Base-by-base conservation (phyloP, 331 rosid species). In the Rhamnella rubrinervis region DNA sequence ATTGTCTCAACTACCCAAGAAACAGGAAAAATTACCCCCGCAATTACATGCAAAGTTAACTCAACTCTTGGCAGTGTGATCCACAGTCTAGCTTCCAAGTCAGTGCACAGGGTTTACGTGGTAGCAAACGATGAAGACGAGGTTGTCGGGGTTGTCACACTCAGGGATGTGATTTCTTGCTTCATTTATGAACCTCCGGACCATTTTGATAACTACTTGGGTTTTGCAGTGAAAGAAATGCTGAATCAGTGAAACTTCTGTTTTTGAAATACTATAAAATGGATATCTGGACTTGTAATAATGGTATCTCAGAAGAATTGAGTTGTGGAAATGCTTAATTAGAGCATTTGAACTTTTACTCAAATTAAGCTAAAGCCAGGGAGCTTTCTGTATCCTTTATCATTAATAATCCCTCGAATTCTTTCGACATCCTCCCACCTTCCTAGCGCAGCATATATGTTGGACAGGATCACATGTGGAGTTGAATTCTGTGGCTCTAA, bases 121-220 rank as follows among this genome's bases (percentile, higher is more conserved):
- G 89, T 77, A 40, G 75, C 83, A 13, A 85, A 35, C 19, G 78
- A 82, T 56, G 80, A 84, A 64, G 77, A 75, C 8, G 86, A 81
- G 72, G 89, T 86, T 52, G 65, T 81, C 1, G 98, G 97, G 55
- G 85, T 91, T 75, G 77, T 89, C 50, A 95, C 97, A 19, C 90
- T 93, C 71, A 85, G 99, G 85, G 99, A 95, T 66, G 96, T 89
- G 65, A 93, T 93, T 74, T 84, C 96, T 68, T 87, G 98, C 83
- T 93, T 91, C 80, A 85, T 89, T 70, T 73, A 68, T 16, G 97
- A 91, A 61, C 98, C 98, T 14, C 65, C 87, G 58, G 81, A 87
- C 74, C 88, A 91, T 75, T 81, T 91, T 25, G 88, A 91, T 31
- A 80, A 79, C 68, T 69, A 84, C 81, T 76, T 87, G 4, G 93